Conservation (phyloP, 768 basidiomycete species). For the Cystofilobasidium macerans region DNA sequence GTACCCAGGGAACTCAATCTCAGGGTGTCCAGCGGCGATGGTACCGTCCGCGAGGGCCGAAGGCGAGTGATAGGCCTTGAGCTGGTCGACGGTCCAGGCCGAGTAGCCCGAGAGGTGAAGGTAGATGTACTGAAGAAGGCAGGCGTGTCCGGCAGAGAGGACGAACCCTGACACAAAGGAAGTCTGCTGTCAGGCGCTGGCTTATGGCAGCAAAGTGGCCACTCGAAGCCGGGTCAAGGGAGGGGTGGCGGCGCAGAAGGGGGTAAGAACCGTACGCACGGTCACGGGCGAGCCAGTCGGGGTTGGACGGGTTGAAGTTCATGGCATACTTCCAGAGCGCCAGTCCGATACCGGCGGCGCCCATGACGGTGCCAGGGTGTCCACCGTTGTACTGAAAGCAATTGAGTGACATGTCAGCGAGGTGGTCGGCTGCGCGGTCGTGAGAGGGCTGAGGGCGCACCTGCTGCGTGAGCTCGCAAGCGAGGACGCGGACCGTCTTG, state of each 20-base stretch:
- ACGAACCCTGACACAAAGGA: conserved; percentile 30
- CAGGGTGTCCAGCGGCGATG: conserved; percentile 38
- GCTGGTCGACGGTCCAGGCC: conserved; percentile 37
- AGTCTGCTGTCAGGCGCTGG: no score
- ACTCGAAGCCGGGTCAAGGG: not conserved
- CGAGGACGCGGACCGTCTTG: conserved; percentile 36
- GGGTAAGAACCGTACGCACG: conserved; percentile 27
- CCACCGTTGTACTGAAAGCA: conserved; percentile 35
- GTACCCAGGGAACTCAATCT: conserved; percentile 32
- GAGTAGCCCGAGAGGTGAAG: conserved; percentile 37
- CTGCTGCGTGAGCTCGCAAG: conserved; percentile 36
- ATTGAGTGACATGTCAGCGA: not conserved
- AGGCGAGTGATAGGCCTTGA: conserved; percentile 36
- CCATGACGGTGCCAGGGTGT: conserved; percentile 39
- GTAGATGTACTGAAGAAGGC: conserved; percentile 37
- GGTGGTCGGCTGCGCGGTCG: not conserved
- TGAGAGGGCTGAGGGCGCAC: not conserved
- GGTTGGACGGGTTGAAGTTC: conserved; percentile 37
- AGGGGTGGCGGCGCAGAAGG: not conserved
- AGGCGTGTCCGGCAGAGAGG: conserved; percentile 37
- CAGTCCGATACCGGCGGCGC: conserved; percentile 37
- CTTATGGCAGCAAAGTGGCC: not conserved
- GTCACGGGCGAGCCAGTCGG: conserved; percentile 38
- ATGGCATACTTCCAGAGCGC: conserved; percentile 37
- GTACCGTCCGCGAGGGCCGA: conserved; percentile 27